phyloP scores from a whole-genome alignment of 768 basidiomycete species.

The Boletus subcaerulescens region DNA sequence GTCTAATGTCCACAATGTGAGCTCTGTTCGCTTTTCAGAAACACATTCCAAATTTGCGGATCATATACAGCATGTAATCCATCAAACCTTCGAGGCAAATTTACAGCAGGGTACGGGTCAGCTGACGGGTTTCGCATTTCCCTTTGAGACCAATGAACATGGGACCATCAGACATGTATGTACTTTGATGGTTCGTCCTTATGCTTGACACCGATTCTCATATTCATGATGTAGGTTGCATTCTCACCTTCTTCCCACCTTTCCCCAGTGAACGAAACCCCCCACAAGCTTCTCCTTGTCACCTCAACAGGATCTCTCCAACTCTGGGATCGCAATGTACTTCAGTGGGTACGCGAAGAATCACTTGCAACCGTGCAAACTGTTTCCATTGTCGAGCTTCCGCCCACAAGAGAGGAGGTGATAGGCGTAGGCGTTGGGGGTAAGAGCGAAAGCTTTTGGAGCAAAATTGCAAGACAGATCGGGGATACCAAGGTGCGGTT shows the following conservation, averaged over 20 bases:
- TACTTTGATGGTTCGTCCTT: neutral
- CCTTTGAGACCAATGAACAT: constrained; percentile 62
- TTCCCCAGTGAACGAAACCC: constrained; percentile 37
- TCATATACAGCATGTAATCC: constrained; percentile 48
- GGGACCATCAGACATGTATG: constrained; percentile 69
- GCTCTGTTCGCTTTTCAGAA: constrained; percentile 17
- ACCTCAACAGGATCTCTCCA: constrained; percentile 79
- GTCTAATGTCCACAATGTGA: constrained; percentile 55
- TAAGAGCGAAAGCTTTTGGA: constrained; percentile 44
- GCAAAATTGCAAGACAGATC: constrained; percentile 55
- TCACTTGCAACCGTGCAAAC: constrained; percentile 59
- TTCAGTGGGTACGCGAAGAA: constrained; percentile 82
- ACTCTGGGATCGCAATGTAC: constrained; percentile 59
- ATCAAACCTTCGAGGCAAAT: constrained; percentile 49
- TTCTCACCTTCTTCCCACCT: constrained; percentile 45
- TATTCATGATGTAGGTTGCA: constrained; percentile 39
- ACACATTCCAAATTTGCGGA: neutral
- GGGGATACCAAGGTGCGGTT: constrained; percentile 52
- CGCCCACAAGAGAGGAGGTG: constrained; percentile 44
- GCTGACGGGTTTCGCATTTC: constrained; percentile 52
- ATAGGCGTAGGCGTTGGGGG: neutral
- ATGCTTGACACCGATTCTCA: neutral
- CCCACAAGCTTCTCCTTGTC: constrained; percentile 45
- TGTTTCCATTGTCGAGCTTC: constrained; percentile 75
- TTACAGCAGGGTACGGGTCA: constrained; percentile 45